Percentiles rank a stretch among this genome's conserved stretches.
These are phyloP conservation scores for Eucalyptus cloeziana DNA, from an alignment of 345 rosid genomes.

Conservation along the genomic window DNA sequence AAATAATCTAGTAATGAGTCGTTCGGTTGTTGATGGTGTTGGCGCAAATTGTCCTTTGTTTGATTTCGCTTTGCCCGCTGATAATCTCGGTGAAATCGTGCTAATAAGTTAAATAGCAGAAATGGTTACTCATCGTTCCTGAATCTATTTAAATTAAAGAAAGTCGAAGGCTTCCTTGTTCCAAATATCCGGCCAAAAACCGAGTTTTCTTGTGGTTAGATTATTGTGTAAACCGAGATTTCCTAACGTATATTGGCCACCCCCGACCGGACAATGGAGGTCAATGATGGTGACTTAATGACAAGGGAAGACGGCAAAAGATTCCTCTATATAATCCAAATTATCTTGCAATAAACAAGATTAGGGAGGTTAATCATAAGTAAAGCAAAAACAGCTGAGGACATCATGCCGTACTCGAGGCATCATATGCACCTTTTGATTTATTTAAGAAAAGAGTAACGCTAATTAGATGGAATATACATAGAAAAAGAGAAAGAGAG, in stretches of 20 bases:
- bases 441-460: not conserved
- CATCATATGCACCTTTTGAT: not conserved
- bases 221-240: not conserved
- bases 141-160: not conserved
- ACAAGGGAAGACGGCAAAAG: not conserved
- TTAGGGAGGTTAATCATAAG: not conserved
- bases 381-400: not conserved
- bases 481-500: not conserved
- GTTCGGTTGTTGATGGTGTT: not conserved
- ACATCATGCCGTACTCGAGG: not conserved
- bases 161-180: not conserved
- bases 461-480: not conserved
- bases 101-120: not conserved
- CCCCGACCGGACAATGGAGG: not conserved
- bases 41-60: not conserved
- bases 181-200: not conserved
- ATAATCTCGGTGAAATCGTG: not conserved
- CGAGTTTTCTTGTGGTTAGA: not conserved
- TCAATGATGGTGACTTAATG: not conserved
- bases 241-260: not conserved
- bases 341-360: not conserved
- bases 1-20: not conserved
- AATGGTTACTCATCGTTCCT: fast-evolving
- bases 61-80: not conserved
- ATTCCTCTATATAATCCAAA: not conserved